Evolutionary conservation across 2,329 filamentous ascomycete species (phyloP).

Genomic region (Penicillium frequentans): DNA sequence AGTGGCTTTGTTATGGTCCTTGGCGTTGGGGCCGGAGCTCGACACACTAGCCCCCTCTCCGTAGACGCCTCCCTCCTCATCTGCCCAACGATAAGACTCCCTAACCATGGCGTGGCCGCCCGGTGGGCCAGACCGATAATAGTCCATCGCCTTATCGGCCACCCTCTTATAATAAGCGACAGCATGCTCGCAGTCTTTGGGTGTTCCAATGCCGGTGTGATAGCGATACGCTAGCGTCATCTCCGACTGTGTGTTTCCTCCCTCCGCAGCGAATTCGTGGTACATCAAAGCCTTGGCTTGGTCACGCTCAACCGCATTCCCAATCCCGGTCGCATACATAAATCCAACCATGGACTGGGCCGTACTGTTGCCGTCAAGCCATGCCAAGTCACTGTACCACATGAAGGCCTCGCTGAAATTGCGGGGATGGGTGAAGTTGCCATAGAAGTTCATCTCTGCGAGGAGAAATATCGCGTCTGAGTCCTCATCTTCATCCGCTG

Average conservation of each 20-base stretch:
- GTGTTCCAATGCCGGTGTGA: slow-evolving; percentile 78
- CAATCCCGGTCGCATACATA: slow-evolving; percentile 92
- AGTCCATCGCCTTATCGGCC: slow-evolving; percentile 87
- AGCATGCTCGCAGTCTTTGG: slow-evolving; percentile 81
- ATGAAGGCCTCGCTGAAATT: slow-evolving; percentile 78
- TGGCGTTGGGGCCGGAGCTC: slow-evolving; percentile 81
- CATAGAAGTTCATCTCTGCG: slow-evolving; percentile 94
- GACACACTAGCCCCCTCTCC: slow-evolving; percentile 90
- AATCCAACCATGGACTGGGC: slow-evolving; percentile 95
- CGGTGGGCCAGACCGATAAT: slow-evolving; percentile 85
- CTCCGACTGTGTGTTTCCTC: slow-evolving; percentile 79
- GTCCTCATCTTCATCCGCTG: slow-evolving; percentile 54
- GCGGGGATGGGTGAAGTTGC: slow-evolving; percentile 84
- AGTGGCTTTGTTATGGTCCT: slow-evolving; percentile 72
- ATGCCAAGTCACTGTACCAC: slow-evolving; percentile 77
- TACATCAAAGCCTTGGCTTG: slow-evolving; percentile 92
- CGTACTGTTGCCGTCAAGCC: slow-evolving; percentile 78
- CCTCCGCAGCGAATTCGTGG: slow-evolving; percentile 87
- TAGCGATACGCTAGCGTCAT: slow-evolving; percentile 92
- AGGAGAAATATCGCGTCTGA: slow-evolving; percentile 86
- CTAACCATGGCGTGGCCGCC: slow-evolving; percentile 76
- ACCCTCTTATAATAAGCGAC: slow-evolving; percentile 88
- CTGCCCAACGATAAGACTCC: slow-evolving; percentile 82
- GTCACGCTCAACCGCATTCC: slow-evolving; percentile 74
- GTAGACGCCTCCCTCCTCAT: slow-evolving; percentile 89